These are phyloP conservation scores for Cladophialophora immunda DNA, from an alignment of 2,329 filamentous ascomycete species.

Conservation along the genomic window DNA sequence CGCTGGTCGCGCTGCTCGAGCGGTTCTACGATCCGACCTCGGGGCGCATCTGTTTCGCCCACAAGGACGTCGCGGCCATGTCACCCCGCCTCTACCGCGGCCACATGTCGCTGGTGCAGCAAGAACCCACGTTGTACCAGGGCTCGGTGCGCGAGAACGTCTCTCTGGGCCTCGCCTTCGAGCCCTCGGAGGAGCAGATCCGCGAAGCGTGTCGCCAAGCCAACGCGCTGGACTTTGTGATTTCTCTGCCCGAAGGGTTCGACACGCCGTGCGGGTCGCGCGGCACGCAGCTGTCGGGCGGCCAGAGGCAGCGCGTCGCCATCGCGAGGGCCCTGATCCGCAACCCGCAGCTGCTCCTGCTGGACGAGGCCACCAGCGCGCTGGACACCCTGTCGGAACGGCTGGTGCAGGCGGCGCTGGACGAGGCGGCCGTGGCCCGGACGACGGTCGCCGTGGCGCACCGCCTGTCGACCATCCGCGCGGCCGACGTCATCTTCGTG, in stretches of 20 bases:
- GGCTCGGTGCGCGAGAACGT: constrained; percentile 76
- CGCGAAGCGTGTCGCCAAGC: constrained; percentile 48
- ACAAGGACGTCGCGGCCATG: constrained; percentile 65
- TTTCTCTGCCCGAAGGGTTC: constrained; percentile 50
- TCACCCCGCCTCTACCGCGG: constrained; percentile 70
- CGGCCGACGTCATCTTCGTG: constrained; percentile 52
- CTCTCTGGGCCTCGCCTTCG: constrained; percentile 59
- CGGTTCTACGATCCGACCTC: constrained; percentile 74
- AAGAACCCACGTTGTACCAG: constrained; percentile 77
- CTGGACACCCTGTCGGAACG: constrained; percentile 51
- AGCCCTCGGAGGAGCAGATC: constrained; percentile 45
- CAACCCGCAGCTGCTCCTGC: constrained; percentile 46
- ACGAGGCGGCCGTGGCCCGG: constrained; percentile 42
- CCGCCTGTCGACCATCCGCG: constrained; percentile 49
- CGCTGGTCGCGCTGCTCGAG: constrained; percentile 68
- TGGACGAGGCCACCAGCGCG: constrained; percentile 56
- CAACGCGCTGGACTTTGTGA: constrained; percentile 50
- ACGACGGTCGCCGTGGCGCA: constrained; percentile 50
- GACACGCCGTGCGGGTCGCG: constrained; percentile 47
- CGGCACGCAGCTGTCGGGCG: constrained; percentile 50
- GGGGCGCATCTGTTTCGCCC: constrained; percentile 72
- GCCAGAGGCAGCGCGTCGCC: constrained; percentile 54
- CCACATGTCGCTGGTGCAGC: constrained; percentile 74
- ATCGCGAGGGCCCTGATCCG: constrained; percentile 54
- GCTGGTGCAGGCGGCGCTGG: constrained; percentile 46